Percentiles rank a stretch among this genome's conserved stretches.
These are phyloP conservation scores for Chaetomium globosum DNA, from an alignment of 2,329 filamentous ascomycete genomes.

Conservation along the genomic window DNA sequence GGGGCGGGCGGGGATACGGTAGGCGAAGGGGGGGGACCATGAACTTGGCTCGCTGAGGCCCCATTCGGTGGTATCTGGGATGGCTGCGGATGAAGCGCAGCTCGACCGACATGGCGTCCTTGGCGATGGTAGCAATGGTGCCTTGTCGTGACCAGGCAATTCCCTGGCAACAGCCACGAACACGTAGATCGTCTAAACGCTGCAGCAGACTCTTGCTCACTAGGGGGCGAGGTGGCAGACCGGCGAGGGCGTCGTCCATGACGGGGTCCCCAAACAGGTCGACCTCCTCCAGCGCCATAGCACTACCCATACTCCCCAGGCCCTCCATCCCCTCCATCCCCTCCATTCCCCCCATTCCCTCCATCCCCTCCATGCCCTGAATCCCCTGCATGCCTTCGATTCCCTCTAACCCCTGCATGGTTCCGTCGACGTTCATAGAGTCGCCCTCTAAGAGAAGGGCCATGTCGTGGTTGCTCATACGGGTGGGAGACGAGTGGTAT, in stretches of 20 bases:
- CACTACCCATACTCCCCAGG: slow-evolving; percentile 48
- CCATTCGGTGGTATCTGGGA: slow-evolving; percentile 72
- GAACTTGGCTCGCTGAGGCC: slow-evolving; percentile 71
- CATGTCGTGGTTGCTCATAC: slow-evolving; percentile 46
- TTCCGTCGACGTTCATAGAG: slow-evolving; percentile 31
- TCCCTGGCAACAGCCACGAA: slow-evolving; percentile 75
- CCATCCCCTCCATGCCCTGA: slow-evolving; percentile 32
- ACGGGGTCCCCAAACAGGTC: slow-evolving; percentile 51
- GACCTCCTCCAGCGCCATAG: slow-evolving; percentile 68
- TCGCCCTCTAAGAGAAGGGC: slow-evolving; percentile 58
- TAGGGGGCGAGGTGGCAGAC: slow-evolving; percentile 52
- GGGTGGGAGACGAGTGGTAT: not conserved
- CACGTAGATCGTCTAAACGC: slow-evolving; percentile 74
- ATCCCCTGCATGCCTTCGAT: slow-evolving; percentile 22
- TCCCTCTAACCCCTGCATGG: slow-evolving; percentile 35
- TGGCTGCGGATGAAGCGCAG: slow-evolving; percentile 72
- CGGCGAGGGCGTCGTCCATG: slow-evolving; percentile 45
- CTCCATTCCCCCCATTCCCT: slow-evolving; percentile 20
- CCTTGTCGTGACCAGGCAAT: slow-evolving; percentile 88
- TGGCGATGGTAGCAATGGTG: slow-evolving; percentile 77
- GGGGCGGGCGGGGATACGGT: slow-evolving; percentile 58
- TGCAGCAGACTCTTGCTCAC: slow-evolving; percentile 69
- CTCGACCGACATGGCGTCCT: slow-evolving; percentile 70
- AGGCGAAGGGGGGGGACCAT: slow-evolving; percentile 61
- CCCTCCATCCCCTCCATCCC: slow-evolving; percentile 21